These are phyloP conservation scores for Sabuloglossum arenarium DNA, from an alignment of 495 filamentous ascomycete genomes.

Conservation along the genomic window DNA sequence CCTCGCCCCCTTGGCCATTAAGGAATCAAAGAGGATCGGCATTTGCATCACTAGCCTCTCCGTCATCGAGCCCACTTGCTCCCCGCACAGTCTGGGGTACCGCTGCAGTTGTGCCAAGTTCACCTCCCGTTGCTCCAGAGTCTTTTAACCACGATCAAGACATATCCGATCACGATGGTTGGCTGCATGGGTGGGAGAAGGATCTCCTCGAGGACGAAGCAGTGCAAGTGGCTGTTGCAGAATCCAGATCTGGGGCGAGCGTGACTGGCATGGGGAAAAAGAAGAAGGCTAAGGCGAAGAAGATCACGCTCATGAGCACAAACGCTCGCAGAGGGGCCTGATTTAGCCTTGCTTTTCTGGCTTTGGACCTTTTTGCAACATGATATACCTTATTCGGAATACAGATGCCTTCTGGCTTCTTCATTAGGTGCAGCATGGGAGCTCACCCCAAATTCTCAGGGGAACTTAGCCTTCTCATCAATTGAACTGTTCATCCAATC, in stretches of 20 bases:
- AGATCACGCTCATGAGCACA: slow-evolving; percentile 90
- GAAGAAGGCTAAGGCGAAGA: slow-evolving; percentile 82
- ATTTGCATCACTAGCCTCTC: slow-evolving; percentile 43
- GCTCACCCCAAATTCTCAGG: too few relatives aligned
- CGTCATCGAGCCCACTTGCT: slow-evolving; percentile 57
- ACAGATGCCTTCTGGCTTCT: too few relatives aligned
- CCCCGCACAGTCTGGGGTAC: slow-evolving; percentile 81
- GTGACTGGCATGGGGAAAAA: slow-evolving; percentile 14
- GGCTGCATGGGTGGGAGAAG: slow-evolving; percentile 59
- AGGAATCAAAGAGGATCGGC: slow-evolving; percentile 26
- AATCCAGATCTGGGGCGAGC: slow-evolving; percentile 11
- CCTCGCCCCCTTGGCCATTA: slow-evolving; percentile 35
- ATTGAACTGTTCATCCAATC: too few relatives aligned
- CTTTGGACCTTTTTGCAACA: neutral
- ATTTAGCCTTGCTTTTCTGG: slow-evolving; percentile 1
- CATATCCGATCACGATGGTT: slow-evolving; percentile 42
- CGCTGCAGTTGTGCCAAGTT: slow-evolving; percentile 31
- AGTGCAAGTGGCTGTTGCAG: slow-evolving; percentile 20
- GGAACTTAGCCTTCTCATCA: too few relatives aligned
- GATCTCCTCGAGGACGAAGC: slow-evolving; percentile 34
- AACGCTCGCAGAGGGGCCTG: slow-evolving; percentile 48
- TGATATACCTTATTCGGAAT: too few relatives aligned
- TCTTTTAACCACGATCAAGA: slow-evolving; percentile 17
- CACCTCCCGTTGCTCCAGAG: slow-evolving; percentile 17
- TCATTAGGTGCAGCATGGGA: too few relatives aligned